These are phyloP conservation scores for Rhodotorula graminis DNA, from an alignment of 768 basidiomycete species.

Conservation along the genomic window DNA sequence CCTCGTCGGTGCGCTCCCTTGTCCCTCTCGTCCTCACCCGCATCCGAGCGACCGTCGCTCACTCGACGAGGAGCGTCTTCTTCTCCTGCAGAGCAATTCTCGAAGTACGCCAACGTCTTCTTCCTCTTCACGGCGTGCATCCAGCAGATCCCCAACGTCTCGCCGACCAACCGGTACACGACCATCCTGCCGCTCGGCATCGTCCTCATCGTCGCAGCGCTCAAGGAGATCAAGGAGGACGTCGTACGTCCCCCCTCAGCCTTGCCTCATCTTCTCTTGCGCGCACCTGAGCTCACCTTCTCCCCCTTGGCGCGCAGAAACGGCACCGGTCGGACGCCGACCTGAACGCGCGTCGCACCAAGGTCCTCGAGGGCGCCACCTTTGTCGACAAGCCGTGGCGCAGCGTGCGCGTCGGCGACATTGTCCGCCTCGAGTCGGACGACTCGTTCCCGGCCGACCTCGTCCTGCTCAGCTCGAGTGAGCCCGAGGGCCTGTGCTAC, in stretches of 20 bases:
- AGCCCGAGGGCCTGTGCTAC: constrained; percentile 95
- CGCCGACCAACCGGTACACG: constrained; percentile 90
- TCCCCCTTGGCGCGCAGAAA: constrained; percentile 53
- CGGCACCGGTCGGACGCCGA: constrained; percentile 92
- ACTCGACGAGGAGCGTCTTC: neutral
- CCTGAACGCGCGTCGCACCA: constrained; percentile 74
- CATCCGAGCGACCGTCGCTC: neutral
- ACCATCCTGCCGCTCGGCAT: constrained; percentile 85
- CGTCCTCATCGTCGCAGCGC: constrained; percentile 85
- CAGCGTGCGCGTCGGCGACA: constrained; percentile 81
- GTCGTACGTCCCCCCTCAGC: constrained; percentile 56
- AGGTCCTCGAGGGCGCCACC: constrained; percentile 61
- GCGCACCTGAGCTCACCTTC: neutral
- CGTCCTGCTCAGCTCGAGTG: constrained; percentile 76
- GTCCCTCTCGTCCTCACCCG: too few relatives aligned
- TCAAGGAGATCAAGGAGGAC: constrained; percentile 95
- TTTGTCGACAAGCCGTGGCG: constrained; percentile 81
- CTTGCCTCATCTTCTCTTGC: too few relatives aligned
- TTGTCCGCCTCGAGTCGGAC: constrained; percentile 82
- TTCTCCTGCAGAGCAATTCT: constrained; percentile 40
- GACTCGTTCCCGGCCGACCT: constrained; percentile 96
- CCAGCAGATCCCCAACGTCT: constrained; percentile 96
- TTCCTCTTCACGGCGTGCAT: constrained; percentile 88
- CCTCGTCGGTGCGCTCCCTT: constrained; percentile 63
- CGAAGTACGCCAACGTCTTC: constrained; percentile 90